phyloP scores from a whole-genome alignment of 2,329 filamentous ascomycete genomes.

The Passalora sequoiae region DNA sequence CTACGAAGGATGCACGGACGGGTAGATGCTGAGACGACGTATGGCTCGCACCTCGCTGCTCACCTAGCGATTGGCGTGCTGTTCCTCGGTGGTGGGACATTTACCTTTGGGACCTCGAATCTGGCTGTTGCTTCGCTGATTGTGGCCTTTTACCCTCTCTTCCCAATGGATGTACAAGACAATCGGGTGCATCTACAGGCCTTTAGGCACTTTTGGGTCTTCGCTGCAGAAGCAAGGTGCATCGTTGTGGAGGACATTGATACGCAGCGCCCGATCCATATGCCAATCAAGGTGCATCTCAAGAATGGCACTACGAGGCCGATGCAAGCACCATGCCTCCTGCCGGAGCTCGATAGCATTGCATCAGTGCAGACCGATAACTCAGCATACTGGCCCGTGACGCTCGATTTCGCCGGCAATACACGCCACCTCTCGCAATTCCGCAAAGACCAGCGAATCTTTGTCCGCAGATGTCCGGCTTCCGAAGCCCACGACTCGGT shows the following conservation, averaged over 20 bases:
- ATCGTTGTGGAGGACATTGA: slow-evolving; percentile 82
- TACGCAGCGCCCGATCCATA: slow-evolving; percentile 69
- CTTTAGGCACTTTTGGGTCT: slow-evolving; percentile 94
- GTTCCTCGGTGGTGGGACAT: slow-evolving; percentile 87
- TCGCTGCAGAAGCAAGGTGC: slow-evolving; percentile 84
- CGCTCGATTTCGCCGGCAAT: slow-evolving; percentile 65
- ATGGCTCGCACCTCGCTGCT: slow-evolving; percentile 87
- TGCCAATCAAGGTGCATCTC: slow-evolving; percentile 29
- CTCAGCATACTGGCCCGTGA: slow-evolving; percentile 73
- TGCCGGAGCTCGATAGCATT: slow-evolving; percentile 62
- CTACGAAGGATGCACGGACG: slow-evolving; percentile 84
- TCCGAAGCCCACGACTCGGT: slow-evolving; percentile 47
- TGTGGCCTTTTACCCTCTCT: slow-evolving; percentile 89
- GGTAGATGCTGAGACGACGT: slow-evolving; percentile 75
- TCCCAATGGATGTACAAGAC: slow-evolving; percentile 82
- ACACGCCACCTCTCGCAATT: slow-evolving; percentile 61
- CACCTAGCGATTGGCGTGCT: slow-evolving; percentile 88
- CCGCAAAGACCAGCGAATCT: slow-evolving; percentile 64
- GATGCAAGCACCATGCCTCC: slow-evolving; percentile 52
- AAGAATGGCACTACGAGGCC: slow-evolving; percentile 24
- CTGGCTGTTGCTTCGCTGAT: slow-evolving; percentile 80
- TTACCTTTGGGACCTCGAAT: slow-evolving; percentile 85
- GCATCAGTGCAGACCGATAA: slow-evolving; percentile 57
- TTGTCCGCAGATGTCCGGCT: slow-evolving; percentile 61
- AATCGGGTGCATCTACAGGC: slow-evolving; percentile 93